Percentiles rank a stretch among this genome's conserved stretches.
Evolutionary conservation across 1,284 basidiomycete genomes (phyloP).

Genomic region (Pseudomicrostroma phylloplanum): DNA sequence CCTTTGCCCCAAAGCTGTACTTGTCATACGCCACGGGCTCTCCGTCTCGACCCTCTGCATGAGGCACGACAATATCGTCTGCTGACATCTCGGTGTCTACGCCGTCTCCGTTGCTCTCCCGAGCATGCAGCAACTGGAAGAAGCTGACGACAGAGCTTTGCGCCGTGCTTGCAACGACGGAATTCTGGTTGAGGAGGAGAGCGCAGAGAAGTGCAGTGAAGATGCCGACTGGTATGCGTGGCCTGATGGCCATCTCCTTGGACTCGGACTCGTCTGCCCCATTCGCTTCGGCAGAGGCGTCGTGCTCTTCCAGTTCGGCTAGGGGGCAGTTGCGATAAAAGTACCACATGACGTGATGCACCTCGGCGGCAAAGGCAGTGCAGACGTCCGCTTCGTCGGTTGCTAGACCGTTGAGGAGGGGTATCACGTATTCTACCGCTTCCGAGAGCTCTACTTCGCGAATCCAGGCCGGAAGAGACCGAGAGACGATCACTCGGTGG

Average conservation of each 20-base stretch:
- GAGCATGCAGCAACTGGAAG: constrained; percentile 56
- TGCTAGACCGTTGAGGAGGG: constrained; percentile 76
- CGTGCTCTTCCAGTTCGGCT: constrained; percentile 16
- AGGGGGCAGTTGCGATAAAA: constrained; percentile 67
- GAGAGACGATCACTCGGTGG: constrained; percentile 62
- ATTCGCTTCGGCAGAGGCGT: constrained; percentile 14
- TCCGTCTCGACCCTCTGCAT: constrained; percentile 44
- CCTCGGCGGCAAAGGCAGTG: constrained; percentile 76
- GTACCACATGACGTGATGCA: constrained; percentile 85
- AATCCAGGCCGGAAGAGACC: constrained; percentile 48
- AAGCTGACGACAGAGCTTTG: constrained; percentile 73
- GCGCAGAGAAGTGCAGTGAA: constrained; percentile 89
- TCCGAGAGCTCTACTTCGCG: constrained; percentile 64
- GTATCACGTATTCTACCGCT: constrained; percentile 87
- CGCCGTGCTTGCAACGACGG: constrained; percentile 66
- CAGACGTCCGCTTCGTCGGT: constrained; percentile 88
- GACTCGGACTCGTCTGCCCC: constrained; percentile 14
- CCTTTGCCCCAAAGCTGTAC: constrained; percentile 36
- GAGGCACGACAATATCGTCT: constrained; percentile 27
- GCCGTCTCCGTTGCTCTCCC: constrained; percentile 4
- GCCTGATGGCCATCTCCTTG: constrained; percentile 42
- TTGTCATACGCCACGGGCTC: constrained; percentile 35
- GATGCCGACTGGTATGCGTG: constrained; percentile 67
- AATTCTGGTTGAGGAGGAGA: constrained; percentile 73
- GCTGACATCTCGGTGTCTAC: constrained; percentile 14